Conservation (phyloP, 1,284 basidiomycete species). For the Abortiporus biennis region DNA sequence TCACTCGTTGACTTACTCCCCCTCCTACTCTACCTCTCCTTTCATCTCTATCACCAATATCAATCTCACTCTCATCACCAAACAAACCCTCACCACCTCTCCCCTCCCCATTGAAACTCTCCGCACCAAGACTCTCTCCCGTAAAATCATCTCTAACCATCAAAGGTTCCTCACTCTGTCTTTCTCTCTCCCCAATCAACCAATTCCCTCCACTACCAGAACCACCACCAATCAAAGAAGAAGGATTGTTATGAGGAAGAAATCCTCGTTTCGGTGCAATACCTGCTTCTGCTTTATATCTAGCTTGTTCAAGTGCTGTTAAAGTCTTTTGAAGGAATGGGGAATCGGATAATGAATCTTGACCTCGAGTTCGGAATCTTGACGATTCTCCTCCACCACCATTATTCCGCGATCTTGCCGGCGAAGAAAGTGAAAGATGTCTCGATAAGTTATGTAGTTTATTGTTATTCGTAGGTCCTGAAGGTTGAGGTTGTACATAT, state of each 20-base stretch:
- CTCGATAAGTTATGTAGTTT: conserved; percentile 2
- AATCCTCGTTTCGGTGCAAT: conserved; percentile 54
- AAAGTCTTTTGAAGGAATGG: conserved; percentile 39
- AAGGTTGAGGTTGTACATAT: conserved; percentile 12
- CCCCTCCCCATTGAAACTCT: background rate
- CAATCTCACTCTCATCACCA: no score
- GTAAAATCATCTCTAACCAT: conserved; percentile 18
- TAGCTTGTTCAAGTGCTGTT: conserved; percentile 34
- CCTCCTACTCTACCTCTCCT: background rate
- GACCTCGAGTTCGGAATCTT: conserved; percentile 28
- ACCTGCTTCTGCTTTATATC: conserved; percentile 68
- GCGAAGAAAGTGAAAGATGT: conserved; percentile 7
- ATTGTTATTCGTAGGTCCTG: conserved; percentile 9
- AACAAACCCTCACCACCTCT: conserved; percentile 6
- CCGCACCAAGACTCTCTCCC: conserved; percentile 6
- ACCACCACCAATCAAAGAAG: no score
- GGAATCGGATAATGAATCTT: no score
- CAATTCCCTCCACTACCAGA: no score
- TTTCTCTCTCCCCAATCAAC: conserved; percentile 15
- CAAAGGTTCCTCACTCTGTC: conserved; percentile 24
- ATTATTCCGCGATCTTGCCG: conserved; percentile 6
- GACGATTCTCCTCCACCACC: conserved; percentile 9
- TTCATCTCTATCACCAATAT: background rate
- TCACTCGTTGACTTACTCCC: conserved; percentile 10
- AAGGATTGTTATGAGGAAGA: conserved; percentile 19